Base-by-base conservation (phyloP, 306 rosid species). In the Casuarina equisetifolia region DNA sequence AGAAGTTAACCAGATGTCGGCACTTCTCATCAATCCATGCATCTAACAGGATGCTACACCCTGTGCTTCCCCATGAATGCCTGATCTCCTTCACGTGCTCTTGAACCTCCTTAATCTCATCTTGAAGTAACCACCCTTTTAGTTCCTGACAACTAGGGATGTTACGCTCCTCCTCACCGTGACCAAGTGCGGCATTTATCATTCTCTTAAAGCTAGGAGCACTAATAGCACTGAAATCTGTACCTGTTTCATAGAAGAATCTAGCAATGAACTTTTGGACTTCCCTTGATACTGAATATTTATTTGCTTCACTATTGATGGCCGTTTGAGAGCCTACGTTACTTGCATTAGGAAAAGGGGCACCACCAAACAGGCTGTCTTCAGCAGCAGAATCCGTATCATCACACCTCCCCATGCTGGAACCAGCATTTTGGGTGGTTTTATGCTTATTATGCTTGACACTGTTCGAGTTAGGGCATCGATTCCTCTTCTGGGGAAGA, bases 21-120 rank as follows among this genome's bases (percentile, higher is more conserved):
- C 81, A 77, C 74, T 52, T 76, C 38, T 53, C 74, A 54, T 81
- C 74, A 44, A 54, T 38, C 84, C 81, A 81, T 53, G 45, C 67
- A 52, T 81, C 81, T 73, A 81, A 64, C 78, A 76, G 64, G 45
- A 81, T 63, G 78, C 81, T 81, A 46, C 84, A 81, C 43, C 81
- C 78, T n/a, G 74, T 81, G 50, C 7, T 45, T 19, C 11, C 84
- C 84, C 84, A 81, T 20, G 78, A 71, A n/a, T 71, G 12, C 45
- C 46, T 76, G 35, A 81, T 53, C 44, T 71, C 63, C 44, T 32
- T 36, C 74, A 76, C 74, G 45, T 76, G 72, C 44, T 71, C 78
- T 63, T 72, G 44, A 70, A 81, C 64, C 74, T 81, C 84, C 50
- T 38, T 81, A 13, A 81, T 48, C 69, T 81, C 81, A 50, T 76